Evolutionary conservation across 495 filamentous ascomycete species (phyloP).

Genomic region (Penicillium lividum): DNA sequence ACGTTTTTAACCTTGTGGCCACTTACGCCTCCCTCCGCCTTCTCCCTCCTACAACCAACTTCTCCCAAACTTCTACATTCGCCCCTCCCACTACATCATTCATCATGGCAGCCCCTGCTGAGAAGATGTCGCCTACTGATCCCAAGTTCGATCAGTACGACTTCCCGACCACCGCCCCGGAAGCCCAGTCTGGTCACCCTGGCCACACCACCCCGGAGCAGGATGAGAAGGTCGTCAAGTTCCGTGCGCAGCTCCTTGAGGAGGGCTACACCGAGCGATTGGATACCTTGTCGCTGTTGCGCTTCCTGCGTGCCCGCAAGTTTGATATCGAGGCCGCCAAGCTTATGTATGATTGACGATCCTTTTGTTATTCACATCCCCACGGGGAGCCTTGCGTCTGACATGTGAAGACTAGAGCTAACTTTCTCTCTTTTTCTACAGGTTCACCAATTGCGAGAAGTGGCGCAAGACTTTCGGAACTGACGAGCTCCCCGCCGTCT

Average conservation of each 20-base stretch:
- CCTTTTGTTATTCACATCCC: background rate
- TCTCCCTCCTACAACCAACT: constrained; percentile 20
- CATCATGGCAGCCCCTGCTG: constrained; percentile 44
- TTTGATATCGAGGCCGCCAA: constrained; percentile 84
- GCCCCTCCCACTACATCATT: constrained; percentile 13
- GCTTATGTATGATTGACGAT: constrained; percentile 66
- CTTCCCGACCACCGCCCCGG: constrained; percentile 77
- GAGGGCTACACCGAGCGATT: constrained; percentile 81
- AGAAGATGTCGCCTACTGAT: constrained; percentile 59
- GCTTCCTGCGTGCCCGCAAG: constrained; percentile 91
- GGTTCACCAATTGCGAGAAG: constrained; percentile 89
- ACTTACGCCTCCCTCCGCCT: constrained; percentile 21
- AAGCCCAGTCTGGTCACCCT: constrained; percentile 72
- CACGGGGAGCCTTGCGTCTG: background rate
- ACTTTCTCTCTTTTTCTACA: constrained; percentile 32
- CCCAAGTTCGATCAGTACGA: constrained; percentile 97
- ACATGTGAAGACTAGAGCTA: constrained; percentile 4
- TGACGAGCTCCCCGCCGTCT: constrained; percentile 77
- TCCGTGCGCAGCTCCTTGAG: constrained; percentile 80
- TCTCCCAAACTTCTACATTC: constrained; percentile 13
- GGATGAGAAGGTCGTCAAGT: constrained; percentile 84
- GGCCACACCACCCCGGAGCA: constrained; percentile 86
- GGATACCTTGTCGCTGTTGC: constrained; percentile 87
- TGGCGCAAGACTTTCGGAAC: constrained; percentile 88
- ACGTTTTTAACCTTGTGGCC: constrained; percentile 14